Evolutionary conservation across 1,284 basidiomycete genomes (phyloP).

Genomic region (Taiwanofungus camphoratus): DNA sequence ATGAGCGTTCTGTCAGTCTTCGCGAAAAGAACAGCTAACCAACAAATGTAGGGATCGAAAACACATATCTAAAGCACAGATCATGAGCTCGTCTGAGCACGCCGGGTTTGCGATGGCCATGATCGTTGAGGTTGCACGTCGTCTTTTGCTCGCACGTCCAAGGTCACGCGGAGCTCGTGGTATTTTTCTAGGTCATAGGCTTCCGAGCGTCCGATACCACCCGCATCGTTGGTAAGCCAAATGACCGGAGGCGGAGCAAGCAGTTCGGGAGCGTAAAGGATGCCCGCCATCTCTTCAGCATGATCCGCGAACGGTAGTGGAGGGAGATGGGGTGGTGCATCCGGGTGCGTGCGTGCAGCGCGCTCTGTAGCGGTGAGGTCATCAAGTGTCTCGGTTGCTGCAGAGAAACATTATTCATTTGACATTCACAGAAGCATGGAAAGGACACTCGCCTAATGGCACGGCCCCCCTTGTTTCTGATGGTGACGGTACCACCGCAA

Average conservation of each 20-base stretch:
- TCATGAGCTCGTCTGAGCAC: constrained; percentile 5
- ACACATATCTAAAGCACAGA: background rate
- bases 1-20: background rate
- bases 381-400: constrained; percentile 71
- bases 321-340: constrained; percentile 70
- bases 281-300: constrained; percentile 67
- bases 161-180: constrained; percentile 57
- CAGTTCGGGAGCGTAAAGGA: constrained; percentile 77
- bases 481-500: constrained; percentile 62
- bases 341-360: constrained; percentile 70
- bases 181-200: constrained; percentile 66
- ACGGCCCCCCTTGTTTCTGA: constrained; percentile 53
- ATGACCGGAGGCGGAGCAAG: constrained; percentile 71
- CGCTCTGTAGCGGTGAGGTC: constrained; percentile 73
- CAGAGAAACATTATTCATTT: background rate
- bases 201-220: constrained; percentile 65
- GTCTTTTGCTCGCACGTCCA: constrained; percentile 59
- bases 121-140: constrained; percentile 26
- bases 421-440: background rate
- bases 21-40: background rate
- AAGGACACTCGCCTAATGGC: constrained; percentile 51
- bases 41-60: background rate
- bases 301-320: constrained; percentile 65
- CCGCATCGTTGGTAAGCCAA: constrained; percentile 73
- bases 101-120: constrained; percentile 6